Evolutionary conservation across 106 monocot genomes (phyloP).

Genomic region (Gastrodia elata): DNA sequence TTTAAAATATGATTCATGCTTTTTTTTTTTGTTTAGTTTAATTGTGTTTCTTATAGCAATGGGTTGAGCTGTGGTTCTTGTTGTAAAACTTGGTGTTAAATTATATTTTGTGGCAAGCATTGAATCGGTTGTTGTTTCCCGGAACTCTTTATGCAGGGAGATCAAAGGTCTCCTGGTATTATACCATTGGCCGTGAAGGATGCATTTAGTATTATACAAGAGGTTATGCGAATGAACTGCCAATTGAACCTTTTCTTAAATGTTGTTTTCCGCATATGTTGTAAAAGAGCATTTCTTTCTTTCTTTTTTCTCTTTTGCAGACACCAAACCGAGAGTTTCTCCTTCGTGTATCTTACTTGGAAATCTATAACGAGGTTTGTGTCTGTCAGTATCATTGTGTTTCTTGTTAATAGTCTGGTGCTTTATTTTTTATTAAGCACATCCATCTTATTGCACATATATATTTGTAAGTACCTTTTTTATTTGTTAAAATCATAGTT

Average conservation of each 20-base stretch:
- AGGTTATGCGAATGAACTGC: slow-evolving; percentile 28
- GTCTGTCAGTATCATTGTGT: not conserved
- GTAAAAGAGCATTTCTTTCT: not conserved
- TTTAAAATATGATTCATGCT: not conserved
- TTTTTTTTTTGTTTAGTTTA: not conserved
- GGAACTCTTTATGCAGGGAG: slow-evolving; percentile 51
- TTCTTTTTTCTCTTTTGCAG: slow-evolving; percentile 24
- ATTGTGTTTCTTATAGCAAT: not conserved
- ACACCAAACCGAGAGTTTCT: slow-evolving; percentile 94
- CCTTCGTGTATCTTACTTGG: slow-evolving; percentile 92
- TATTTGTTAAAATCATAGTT: not conserved
- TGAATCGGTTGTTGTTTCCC: slow-evolving; percentile 1
- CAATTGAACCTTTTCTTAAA: not conserved
- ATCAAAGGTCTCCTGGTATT: slow-evolving; percentile 95
- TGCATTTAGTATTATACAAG: slow-evolving; percentile 95
- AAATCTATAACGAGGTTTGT: slow-evolving; percentile 96
- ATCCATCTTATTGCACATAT: not conserved
- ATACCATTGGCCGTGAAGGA: slow-evolving; percentile 98
- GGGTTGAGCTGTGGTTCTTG: not conserved
- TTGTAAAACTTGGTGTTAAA: not conserved
- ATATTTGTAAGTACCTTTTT: too few species aligned
- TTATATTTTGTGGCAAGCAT: not conserved
- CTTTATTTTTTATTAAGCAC: not conserved
- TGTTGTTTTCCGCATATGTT: slow-evolving; percentile 3
- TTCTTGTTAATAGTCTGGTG: not conserved